These are phyloP conservation scores for Cercospora sp. DNA, from an alignment of 2,329 filamentous ascomycete species.

Conservation along the genomic window DNA sequence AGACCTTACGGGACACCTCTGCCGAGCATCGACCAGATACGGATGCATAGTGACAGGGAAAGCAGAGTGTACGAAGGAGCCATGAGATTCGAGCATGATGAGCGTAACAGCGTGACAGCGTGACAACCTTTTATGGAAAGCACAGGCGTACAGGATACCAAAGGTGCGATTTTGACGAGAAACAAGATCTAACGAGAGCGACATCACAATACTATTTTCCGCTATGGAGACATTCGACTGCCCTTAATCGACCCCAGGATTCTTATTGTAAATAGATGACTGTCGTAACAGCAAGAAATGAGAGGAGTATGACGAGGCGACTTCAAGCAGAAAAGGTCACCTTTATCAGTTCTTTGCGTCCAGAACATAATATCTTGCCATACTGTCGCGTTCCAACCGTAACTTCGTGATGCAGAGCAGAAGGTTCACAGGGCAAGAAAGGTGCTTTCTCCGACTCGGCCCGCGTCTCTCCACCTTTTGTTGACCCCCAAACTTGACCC, in stretches of 20 bases:
- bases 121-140: background rate
- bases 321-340: too few species aligned
- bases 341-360: too few species aligned
- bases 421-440: background rate
- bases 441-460: background rate
- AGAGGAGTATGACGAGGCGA: background rate
- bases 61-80: background rate
- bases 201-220: background rate
- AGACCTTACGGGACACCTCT: conserved; percentile 18
- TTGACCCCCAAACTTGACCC: conserved; percentile 3
- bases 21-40: conserved; percentile 16
- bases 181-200: conserved; percentile 25
- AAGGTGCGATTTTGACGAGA: conserved; percentile 13
- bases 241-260: background rate
- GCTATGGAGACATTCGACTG: background rate
- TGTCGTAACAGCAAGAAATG: background rate
- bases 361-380: too few species aligned
- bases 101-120: background rate
- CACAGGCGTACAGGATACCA: background rate
- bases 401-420: background rate
- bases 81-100: background rate
- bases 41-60: background rate
- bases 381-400: background rate
- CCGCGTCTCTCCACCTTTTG: background rate
- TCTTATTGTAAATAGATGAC: background rate